Conservation (phyloP, 2,329 filamentous ascomycete genomes). For the Neoscytalidium dimidiatum region DNA sequence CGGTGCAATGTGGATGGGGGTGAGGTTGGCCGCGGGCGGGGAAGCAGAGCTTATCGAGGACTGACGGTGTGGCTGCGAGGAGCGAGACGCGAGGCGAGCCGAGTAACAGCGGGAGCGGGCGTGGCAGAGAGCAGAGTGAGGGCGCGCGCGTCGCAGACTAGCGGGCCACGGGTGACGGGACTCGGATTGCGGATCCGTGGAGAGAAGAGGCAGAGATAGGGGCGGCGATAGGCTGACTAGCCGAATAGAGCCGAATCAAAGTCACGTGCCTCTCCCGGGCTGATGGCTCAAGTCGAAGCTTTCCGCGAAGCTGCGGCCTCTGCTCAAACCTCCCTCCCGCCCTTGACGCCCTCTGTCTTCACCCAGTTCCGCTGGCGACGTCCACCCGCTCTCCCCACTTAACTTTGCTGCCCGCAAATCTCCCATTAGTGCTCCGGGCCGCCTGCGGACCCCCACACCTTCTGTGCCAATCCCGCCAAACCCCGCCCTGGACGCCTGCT, state of each 20-base stretch:
- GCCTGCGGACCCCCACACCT: neutral
- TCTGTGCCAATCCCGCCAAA: neutral
- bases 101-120: too few species aligned
- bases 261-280: neutral
- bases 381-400: neutral
- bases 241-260: neutral
- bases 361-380: neutral
- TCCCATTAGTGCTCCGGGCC: neutral
- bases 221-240: neutral
- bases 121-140: neutral
- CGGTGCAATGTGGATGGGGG: too few species aligned
- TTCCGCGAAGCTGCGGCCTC: constrained; percentile 3
- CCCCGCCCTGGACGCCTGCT: neutral
- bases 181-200: constrained; percentile 4
- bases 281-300: constrained; percentile 12
- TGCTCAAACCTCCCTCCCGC: constrained; percentile 10
- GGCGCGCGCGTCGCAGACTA: neutral
- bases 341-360: constrained; percentile 8
- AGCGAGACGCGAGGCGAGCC: too few species aligned
- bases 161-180: neutral
- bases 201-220: neutral
- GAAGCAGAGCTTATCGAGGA: too few species aligned
- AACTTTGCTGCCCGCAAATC: neutral
- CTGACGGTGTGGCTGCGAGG: too few species aligned
- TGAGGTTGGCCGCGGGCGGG: too few species aligned